Evolutionary conservation across 345 rosid species (phyloP).

Genomic region (Mangifera indica): DNA sequence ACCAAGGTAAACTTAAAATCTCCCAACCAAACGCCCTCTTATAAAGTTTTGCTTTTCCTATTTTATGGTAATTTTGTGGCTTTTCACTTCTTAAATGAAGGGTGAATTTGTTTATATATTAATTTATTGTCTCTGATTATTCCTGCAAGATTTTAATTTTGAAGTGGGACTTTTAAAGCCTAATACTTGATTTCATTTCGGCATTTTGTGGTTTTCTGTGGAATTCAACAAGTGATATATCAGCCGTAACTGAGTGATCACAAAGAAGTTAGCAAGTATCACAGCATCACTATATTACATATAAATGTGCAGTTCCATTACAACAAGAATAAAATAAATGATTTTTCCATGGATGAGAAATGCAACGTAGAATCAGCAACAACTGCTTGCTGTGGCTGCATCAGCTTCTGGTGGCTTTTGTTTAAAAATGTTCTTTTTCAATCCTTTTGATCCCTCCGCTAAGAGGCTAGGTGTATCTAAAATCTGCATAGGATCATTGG

Average conservation of each 20-base stretch:
- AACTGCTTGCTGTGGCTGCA: slow-evolving; percentile 29
- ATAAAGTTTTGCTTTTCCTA: no score
- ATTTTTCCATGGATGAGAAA: neutral
- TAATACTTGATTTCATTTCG: neutral
- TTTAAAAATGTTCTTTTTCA: slow-evolving; percentile 47
- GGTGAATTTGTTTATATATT: neutral
- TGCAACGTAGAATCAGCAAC: slow-evolving; percentile 27
- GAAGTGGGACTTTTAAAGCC: neutral
- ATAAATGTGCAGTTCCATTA: no score
- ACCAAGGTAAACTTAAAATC: no score
- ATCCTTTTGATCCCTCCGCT: slow-evolving; percentile 47
- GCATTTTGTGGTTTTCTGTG: neutral
- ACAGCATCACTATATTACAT: no score
- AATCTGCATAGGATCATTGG: slow-evolving; percentile 30
- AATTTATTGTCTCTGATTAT: neutral
- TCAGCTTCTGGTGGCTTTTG: slow-evolving; percentile 34
- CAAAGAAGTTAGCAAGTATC: no score
- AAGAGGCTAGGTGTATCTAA: slow-evolving; percentile 51
- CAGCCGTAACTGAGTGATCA: no score
- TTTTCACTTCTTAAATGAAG: no score
- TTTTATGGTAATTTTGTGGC: neutral
- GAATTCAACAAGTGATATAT: no score
- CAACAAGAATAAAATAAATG: no score
- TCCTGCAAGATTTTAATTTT: neutral
- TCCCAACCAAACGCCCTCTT: neutral